These are phyloP conservation scores for Fusarium oxysporum DNA, from an alignment of 2,329 filamentous ascomycete genomes.

Conservation along the genomic window DNA sequence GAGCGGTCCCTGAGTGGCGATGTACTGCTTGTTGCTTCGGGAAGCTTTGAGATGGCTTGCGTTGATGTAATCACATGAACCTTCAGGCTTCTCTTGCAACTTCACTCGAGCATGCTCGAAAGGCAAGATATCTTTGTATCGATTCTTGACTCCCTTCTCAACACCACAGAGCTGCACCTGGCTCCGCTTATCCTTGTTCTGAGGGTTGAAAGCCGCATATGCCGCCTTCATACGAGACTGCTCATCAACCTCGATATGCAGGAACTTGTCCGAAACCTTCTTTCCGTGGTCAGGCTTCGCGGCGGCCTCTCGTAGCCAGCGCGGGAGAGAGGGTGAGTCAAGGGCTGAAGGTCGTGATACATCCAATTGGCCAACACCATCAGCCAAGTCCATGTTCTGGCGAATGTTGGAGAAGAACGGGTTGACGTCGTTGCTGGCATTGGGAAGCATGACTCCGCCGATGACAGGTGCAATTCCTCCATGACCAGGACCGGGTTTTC, in stretches of 20 bases:
- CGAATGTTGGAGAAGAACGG: conserved; percentile 97
- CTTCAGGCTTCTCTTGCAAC: conserved; percentile 73
- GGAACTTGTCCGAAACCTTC: conserved; percentile 82
- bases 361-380: conserved; percentile 88
- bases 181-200: conserved; percentile 42
- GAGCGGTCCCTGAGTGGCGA: conserved; percentile 93
- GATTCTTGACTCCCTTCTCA: conserved; percentile 93
- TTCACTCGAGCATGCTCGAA: conserved; percentile 94
- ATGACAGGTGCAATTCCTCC: conserved; percentile 75
- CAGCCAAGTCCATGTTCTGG: conserved; percentile 94
- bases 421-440: conserved; percentile 74
- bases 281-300: conserved; percentile 79
- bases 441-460: conserved; percentile 87
- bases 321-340: conserved; percentile 69
- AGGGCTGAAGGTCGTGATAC: conserved; percentile 60
- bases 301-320: conserved; percentile 80
- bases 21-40: conserved; percentile 90
- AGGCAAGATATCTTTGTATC: conserved; percentile 97
- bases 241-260: conserved; percentile 85
- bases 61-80: conserved; percentile 93
- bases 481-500: conserved; percentile 60
- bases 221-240: conserved; percentile 93
- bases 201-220: conserved; percentile 63
- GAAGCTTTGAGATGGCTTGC: conserved; percentile 86
- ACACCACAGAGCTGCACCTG: conserved; percentile 86